Evolutionary conservation across 2,329 filamentous ascomycete species (phyloP).

Genomic region (Paecilomyces formosus): DNA sequence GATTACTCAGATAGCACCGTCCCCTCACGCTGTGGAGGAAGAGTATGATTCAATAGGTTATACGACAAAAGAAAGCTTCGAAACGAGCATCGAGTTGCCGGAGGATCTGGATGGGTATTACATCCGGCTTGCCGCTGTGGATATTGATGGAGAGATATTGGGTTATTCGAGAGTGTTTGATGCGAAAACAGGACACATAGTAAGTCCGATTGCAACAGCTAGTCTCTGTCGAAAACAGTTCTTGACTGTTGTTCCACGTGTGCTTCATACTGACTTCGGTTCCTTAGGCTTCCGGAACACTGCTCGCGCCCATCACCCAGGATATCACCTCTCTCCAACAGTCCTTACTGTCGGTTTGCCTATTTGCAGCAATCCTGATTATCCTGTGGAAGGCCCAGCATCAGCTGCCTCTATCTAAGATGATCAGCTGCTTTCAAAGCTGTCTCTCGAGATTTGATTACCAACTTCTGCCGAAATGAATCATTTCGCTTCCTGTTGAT

Average conservation of each 20-base stretch:
- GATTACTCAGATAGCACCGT: constrained; percentile 18
- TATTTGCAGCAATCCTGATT: neutral
- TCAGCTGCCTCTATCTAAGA: neutral
- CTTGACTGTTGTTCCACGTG: neutral
- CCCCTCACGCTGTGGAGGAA: constrained; percentile 3
- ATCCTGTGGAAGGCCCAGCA: neutral
- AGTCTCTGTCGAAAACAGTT: neutral
- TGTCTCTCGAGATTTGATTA: neutral
- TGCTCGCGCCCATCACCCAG: neutral
- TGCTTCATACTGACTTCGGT: neutral
- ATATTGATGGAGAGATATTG: neutral
- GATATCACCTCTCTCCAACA: neutral
- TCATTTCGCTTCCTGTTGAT: neutral
- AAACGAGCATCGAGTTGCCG: constrained; percentile 19
- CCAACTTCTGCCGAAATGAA: neutral
- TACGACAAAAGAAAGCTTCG: constrained; percentile 21
- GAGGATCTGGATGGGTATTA: constrained; percentile 6
- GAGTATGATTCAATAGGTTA: constrained; percentile 11
- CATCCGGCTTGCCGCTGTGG: neutral
- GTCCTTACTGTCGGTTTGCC: neutral
- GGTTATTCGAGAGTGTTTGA: neutral
- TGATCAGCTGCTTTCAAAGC: neutral
- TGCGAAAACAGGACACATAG: neutral
- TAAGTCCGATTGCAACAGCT: neutral
- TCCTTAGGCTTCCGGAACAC: neutral